Percentiles rank a stretch among this genome's conserved stretches.
Evolutionary conservation across 257 asterid genomes (phyloP).

Genomic region (Fraxinus excelsior): DNA sequence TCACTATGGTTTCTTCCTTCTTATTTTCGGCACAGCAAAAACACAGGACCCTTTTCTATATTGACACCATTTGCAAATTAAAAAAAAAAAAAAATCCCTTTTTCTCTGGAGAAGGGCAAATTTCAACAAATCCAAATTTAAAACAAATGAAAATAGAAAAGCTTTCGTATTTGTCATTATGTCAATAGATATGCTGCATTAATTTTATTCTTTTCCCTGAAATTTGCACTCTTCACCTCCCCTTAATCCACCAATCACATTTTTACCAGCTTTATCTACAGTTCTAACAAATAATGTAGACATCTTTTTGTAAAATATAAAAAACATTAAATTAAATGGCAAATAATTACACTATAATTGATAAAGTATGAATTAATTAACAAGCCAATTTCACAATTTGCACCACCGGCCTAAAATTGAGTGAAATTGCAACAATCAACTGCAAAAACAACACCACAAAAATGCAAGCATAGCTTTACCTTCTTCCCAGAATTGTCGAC

Average conservation of each 20-base stretch:
- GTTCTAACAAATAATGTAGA: background rate
- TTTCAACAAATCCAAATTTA: background rate
- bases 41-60: background rate
- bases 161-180: background rate
- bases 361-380: background rate
- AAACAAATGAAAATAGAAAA: background rate
- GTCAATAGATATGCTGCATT: background rate
- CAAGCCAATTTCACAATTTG: background rate
- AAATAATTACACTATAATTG: too few species aligned
- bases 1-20: background rate
- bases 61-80: too few species aligned
- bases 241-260: background rate
- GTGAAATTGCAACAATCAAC: background rate
- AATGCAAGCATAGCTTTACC: slow-evolving; percentile 37
- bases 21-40: background rate
- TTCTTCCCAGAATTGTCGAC: slow-evolving; percentile 78
- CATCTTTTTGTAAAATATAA: background rate
- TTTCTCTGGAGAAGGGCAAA: background rate
- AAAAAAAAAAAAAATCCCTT: too few species aligned
- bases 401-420: background rate
- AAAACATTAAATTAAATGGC: background rate
- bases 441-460: background rate
- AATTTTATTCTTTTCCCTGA: background rate
- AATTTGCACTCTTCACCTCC: background rate
- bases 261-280: background rate